These are phyloP conservation scores for Glaciozyma martinii DNA, from an alignment of 768 basidiomycete genomes.

Conservation along the genomic window DNA sequence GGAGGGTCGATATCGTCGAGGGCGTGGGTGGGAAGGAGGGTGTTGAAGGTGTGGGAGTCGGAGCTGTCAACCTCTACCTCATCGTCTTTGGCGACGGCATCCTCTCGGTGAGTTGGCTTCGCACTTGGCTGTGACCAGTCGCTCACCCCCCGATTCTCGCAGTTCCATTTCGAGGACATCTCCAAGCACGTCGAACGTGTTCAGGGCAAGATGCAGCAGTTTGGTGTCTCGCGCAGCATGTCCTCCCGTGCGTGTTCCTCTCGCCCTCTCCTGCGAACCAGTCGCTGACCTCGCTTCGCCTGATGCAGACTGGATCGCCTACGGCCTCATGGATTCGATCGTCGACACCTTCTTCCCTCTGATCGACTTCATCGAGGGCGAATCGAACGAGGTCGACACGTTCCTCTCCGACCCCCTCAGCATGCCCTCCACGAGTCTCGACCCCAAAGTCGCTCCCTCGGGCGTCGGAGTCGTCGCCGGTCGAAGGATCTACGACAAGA, in stretches of 20 bases:
- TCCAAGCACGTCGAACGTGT: slow-evolving; percentile 77
- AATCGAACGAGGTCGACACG: slow-evolving; percentile 67
- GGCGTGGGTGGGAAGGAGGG: slow-evolving; percentile 45
- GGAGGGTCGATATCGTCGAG: slow-evolving; percentile 44
- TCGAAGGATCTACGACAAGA: slow-evolving; percentile 15
- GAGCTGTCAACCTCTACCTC: slow-evolving; percentile 77
- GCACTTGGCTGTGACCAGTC: no score
- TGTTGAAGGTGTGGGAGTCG: slow-evolving; percentile 48
- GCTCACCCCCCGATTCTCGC: not conserved
- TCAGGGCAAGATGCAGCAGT: slow-evolving; percentile 56
- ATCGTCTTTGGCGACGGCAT: slow-evolving; percentile 83
- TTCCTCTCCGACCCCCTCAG: slow-evolving; percentile 48
- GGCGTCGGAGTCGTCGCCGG: slow-evolving; percentile 19
- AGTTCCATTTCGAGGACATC: slow-evolving; percentile 88
- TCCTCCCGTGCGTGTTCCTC: slow-evolving; percentile 54
- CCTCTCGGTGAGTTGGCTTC: slow-evolving; percentile 40
- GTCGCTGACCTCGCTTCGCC: slow-evolving; percentile 8
- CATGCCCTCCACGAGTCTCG: slow-evolving; percentile 9
- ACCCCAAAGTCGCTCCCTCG: slow-evolving; percentile 7
- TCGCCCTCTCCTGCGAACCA: not conserved
- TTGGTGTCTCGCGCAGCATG: slow-evolving; percentile 57
- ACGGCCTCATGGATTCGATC: slow-evolving; percentile 82
- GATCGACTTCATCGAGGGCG: slow-evolving; percentile 66
- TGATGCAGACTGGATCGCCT: slow-evolving; percentile 83
- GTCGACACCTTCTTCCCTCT: slow-evolving; percentile 89